phyloP scores from a whole-genome alignment of 164 flowering plant genomes.

The Magnolia sinica region DNA sequence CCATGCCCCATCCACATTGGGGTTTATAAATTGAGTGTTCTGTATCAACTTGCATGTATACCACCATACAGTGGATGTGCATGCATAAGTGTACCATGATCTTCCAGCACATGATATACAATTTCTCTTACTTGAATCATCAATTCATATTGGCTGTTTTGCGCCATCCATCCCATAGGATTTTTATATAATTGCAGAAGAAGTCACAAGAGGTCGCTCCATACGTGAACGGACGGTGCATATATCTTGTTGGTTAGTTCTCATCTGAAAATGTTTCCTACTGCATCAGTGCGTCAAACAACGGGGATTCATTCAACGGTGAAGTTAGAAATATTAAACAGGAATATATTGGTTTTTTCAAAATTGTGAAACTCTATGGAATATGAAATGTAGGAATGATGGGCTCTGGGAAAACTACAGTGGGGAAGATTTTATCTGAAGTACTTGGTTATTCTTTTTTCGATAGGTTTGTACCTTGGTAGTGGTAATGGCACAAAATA shows the following conservation, averaged over 20 bases:
- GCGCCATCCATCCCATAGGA: constrained; percentile 16
- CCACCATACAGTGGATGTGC: neutral
- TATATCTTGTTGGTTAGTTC: constrained; percentile 94
- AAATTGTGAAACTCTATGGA: neutral
- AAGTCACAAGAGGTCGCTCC: constrained; percentile 67
- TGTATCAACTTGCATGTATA: neutral
- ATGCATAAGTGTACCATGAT: neutral
- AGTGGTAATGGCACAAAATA: too few species aligned
- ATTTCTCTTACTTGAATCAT: neutral
- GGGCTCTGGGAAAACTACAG: constrained; percentile 99
- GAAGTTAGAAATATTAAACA: neutral
- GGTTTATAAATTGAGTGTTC: neutral
- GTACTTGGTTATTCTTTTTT: constrained; percentile 73
- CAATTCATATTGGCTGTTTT: neutral
- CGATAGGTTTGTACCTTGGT: constrained; percentile 65
- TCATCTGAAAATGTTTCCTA: neutral
- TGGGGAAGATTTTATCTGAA: constrained; percentile 79
- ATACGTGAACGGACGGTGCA: constrained; percentile 64
- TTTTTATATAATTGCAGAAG: constrained; percentile 48
- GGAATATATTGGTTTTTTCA: neutral
- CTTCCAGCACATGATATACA: neutral
- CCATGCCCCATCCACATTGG: neutral
- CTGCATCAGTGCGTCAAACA: neutral
- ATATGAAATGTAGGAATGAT: constrained; percentile 74
- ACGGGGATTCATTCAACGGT: neutral